These are phyloP conservation scores for Globisporangium solare DNA, from an alignment of 352 stramenopile species.

Conservation along the genomic window DNA sequence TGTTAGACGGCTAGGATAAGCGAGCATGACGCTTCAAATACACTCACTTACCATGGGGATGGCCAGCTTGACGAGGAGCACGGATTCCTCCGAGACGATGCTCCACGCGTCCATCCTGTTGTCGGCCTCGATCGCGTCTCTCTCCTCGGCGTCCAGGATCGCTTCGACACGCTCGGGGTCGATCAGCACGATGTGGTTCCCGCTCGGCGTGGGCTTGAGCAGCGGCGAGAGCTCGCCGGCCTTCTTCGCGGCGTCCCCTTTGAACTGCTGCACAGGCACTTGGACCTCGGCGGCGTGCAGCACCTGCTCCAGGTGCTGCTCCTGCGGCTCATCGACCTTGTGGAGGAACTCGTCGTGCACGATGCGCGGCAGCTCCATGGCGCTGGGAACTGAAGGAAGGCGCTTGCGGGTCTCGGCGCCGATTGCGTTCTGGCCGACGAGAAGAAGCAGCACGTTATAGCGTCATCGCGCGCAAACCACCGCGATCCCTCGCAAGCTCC, in stretches of 20 bases:
- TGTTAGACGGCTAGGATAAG: neutral
- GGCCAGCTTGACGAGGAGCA: constrained; percentile 23
- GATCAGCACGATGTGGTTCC: constrained; percentile 11
- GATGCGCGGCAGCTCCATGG: constrained; percentile 44
- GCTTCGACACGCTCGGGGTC: constrained; percentile 28
- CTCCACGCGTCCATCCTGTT: constrained; percentile 21
- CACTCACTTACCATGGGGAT: constrained; percentile 23
- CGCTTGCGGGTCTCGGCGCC: neutral
- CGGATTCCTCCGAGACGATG: constrained; percentile 33
- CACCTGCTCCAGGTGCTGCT: constrained; percentile 23
- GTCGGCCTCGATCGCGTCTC: constrained; percentile 19
- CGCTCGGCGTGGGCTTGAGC: constrained; percentile 11
- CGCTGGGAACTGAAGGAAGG: too few species aligned
- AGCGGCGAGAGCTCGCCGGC: constrained; percentile 1
- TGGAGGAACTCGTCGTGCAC: constrained; percentile 50
- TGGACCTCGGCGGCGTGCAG: constrained; percentile 11
- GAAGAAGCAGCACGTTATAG: neutral
- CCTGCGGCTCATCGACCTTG: constrained; percentile 37
- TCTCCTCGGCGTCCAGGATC: constrained; percentile 35
- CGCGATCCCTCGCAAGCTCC: neutral
- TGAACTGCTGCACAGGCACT: constrained; percentile 6
- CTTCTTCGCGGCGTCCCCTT: neutral
- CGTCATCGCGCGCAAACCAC: too few species aligned
- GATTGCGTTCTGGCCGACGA: neutral
- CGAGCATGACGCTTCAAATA: too few species aligned